Evolutionary conservation across 352 stramenopile species (phyloP), one percentile per base, ranked within the genome.

Genomic region (Globisporangium sylvaticum): DNA sequence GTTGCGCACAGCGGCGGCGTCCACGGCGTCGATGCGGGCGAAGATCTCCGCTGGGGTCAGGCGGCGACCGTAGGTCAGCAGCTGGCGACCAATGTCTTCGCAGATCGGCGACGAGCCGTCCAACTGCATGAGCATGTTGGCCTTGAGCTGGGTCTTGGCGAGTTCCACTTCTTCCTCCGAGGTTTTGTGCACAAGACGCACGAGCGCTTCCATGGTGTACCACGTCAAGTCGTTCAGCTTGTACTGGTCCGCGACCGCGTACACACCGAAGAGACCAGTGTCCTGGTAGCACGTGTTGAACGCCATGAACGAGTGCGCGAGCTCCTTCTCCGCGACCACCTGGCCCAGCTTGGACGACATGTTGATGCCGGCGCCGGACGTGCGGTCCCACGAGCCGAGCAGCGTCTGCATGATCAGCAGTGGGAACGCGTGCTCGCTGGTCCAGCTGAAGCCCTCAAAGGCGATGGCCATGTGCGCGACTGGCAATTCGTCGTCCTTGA

Each of bases 211-310:
- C 81, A 99, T 98, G 9, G 96, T 95, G 85, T 96, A 96, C 89
- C 89, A 96, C 64, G 86, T 95, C 77, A 96, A 72, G 81, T 99
- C 94, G 76, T 98, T 96, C 53, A 99, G 79, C 84, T 98, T 98
- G 82, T 96, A 94, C 78, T 92, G 88, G 77, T 96, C 88, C 27
- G 78, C 95, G 65, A 99, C 94, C 60, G 95, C 90, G 85, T 99
- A 99, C 44, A 99, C 85, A 67, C 98, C 98, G 75, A 99, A 99
- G 37, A 99, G 89, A 67, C 97, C 98, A 44, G 97, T 99, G 80
- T 99, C 98, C 84, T 99, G 98, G 90, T 99, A 99, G 85, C 95
- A 99, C 66, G 97, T 99, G 89, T 99, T 99, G 87, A 99, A 99
- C 31, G 97, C 98, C 77, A 96, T 98, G 81, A 98, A 97, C 58